Percentiles rank a stretch among this genome's conserved stretches.
Evolutionary conservation across 2,329 filamentous ascomycete genomes (phyloP).

Genomic region (Pestalotiopsis sp.): DNA sequence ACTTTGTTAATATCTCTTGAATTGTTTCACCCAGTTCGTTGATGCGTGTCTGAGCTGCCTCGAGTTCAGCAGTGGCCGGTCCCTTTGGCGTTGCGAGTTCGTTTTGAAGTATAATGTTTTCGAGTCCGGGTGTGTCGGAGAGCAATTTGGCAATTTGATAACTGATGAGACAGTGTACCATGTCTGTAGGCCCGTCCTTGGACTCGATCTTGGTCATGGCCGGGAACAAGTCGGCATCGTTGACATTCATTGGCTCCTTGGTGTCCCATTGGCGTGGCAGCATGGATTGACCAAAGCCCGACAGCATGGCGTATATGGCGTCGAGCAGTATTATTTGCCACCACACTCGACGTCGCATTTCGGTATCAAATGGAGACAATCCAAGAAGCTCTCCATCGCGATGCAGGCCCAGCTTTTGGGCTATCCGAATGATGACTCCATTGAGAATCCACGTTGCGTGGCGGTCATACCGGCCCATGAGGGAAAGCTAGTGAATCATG

Average conservation of each 20-base stretch:
- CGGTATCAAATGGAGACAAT: constrained; percentile 64
- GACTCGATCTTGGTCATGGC: constrained; percentile 52
- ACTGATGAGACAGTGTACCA: constrained; percentile 58
- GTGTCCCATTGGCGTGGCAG: constrained; percentile 59
- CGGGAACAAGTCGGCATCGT: constrained; percentile 61
- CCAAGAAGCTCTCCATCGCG: constrained; percentile 60
- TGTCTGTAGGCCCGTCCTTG: constrained; percentile 61
- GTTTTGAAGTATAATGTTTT: constrained; percentile 51
- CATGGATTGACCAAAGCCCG: constrained; percentile 57
- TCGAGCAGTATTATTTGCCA: constrained; percentile 66
- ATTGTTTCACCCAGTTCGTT: constrained; percentile 46
- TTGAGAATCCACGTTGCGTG: constrained; percentile 64
- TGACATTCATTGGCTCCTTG: constrained; percentile 58
- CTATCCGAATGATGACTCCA: constrained; percentile 64
- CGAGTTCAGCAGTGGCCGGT: constrained; percentile 32
- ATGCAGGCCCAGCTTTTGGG: constrained; percentile 69
- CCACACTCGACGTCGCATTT: constrained; percentile 71
- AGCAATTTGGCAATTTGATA: constrained; percentile 55
- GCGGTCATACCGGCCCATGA: constrained; percentile 60
- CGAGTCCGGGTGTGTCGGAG: constrained; percentile 49
- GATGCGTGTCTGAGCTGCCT: constrained; percentile 45
- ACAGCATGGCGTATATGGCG: constrained; percentile 58
- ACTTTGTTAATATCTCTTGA: constrained; percentile 48
- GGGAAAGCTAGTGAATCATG: constrained; percentile 45
- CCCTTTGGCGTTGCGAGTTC: constrained; percentile 36